Base-by-base conservation (phyloP, 768 basidiomycete genomes). In the Tremella mesenterica region DNA sequence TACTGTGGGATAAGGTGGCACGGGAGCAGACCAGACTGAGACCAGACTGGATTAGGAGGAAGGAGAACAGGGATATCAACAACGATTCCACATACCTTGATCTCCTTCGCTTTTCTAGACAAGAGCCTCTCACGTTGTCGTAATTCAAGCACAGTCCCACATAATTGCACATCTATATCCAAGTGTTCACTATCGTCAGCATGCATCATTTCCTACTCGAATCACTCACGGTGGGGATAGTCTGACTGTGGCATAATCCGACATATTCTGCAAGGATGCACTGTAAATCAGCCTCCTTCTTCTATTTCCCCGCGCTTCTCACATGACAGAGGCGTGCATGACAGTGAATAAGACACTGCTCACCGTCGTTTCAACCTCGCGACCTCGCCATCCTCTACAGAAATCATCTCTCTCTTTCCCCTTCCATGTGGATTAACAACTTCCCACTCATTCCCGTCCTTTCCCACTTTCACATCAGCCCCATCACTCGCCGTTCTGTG, bases 361-460 rank as follows among this genome's bases (percentile, higher is more conserved):
- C 28, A 59, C 57, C 57, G 53, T 39, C 60, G 57, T 46, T 45
- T 45, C 13, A 56, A 41, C 41, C 12, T 18, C 6, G 28, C 33
- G 47, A 47, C 50, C 12, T 47, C 26, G 1, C 18, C 39, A n/a
- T 48, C 50, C 38, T n/a, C 23, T n/a, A 23, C 14, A 5, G 38
- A 14, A 23, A 23, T 5, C 13, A 39, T 43, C 28, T 60, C 45
- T 18, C 63, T 50, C 29, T 53, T 60, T 1, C 57, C 59, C 34
- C 61, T 61, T 0, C 67, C 64, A 50, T 65, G 67, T 4, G 64
- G 64, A 47, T 61, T 54, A 8, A 60, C 30, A 0, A 69, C 59
- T 45, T 65, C 60, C 67, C 67, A 69, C 50, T 69, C 67, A 36
- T 54, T 44, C 9, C 64, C 67, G 9, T 48, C 55, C 28, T 69